phyloP scores from a whole-genome alignment of 805 yeast species.

The Ogataea paradorogensis region DNA sequence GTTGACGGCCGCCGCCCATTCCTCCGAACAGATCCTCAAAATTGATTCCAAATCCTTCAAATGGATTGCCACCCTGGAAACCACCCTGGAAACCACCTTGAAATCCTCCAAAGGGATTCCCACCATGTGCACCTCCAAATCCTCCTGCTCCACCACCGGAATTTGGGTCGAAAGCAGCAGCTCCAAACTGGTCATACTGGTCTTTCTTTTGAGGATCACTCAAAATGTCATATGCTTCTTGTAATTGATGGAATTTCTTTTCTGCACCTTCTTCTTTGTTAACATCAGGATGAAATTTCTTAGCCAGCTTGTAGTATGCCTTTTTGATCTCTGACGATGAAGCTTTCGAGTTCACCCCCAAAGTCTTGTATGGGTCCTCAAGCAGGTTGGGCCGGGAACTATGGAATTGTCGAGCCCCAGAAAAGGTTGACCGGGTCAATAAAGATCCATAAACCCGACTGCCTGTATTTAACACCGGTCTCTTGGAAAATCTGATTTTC shows the following conservation, averaged over 20 bases:
- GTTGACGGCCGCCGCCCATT: conserved; percentile 38
- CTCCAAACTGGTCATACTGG: conserved; percentile 90
- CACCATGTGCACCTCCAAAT: conserved; percentile 47
- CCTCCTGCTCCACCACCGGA: conserved; percentile 42
- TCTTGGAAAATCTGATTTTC: not conserved
- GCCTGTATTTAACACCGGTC: not conserved
- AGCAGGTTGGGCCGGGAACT: conserved; percentile 31
- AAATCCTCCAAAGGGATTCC: conserved; percentile 31
- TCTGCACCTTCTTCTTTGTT: conserved; percentile 90
- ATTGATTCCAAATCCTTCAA: conserved; percentile 32
- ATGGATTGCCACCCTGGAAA: conserved; percentile 33
- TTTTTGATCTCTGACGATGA: conserved; percentile 85
- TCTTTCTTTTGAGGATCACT: conserved; percentile 80
- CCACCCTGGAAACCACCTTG: conserved; percentile 26
- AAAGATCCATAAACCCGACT: not conserved
- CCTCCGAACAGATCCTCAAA: conserved; percentile 64
- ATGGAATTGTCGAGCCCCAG: conserved; percentile 40
- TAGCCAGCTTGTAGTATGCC: conserved; percentile 90
- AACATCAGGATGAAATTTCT: conserved; percentile 93
- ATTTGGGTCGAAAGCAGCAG: conserved; percentile 72
- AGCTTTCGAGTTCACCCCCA: conserved; percentile 76
- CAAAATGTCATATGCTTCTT: conserved; percentile 89
- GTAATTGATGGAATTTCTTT: conserved; percentile 84
- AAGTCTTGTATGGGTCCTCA: conserved; percentile 76
- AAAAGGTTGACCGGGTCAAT: not conserved